Base-by-base conservation (phyloP, 352 stramenopile genomes). In the Pythium aphanidermatum region DNA sequence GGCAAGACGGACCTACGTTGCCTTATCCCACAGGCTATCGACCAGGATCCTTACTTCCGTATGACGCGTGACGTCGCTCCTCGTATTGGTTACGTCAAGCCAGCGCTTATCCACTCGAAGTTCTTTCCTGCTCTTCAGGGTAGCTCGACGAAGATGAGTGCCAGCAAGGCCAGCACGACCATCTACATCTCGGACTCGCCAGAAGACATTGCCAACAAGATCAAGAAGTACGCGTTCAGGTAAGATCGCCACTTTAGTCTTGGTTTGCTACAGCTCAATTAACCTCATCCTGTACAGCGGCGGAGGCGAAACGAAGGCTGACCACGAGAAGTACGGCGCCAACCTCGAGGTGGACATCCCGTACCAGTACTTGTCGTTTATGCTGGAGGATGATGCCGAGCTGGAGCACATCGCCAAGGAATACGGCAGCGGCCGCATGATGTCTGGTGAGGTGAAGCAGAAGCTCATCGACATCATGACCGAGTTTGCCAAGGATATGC, bases 111-210 rank as follows among this genome's bases (percentile, higher is more conserved):
- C 53, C 96, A 99, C 75, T 99, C 94, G 53, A 99, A 99, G 68
- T 99, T 99, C 67, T 99, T 99, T 75, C 97, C 97, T 3, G 95
- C 96, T 4, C 77, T 99, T 6, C 94, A 99, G 71, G 96, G 96
- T 31, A 82, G 74, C 59, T 80, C 81, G 31, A 98, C 96, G 31
- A 99, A 99, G 78, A 99, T 99, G 97, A 98, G 86, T 52, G 94
- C 91, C 26, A 98, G 85, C 39, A 91, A 96, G 64, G 75, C 76
- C 14, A 98, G 94, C 58, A 98, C 90, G 26, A 97, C 97, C 27
- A 98, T 99, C 43, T 99, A 98, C 70, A 92, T 99, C 37, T 99
- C 96, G 20, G 97, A 99, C 74, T 95, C 95, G 6, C 70, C 88
- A 0, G 95, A 99, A 11, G 81, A 98, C 25, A 99, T 99, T 53